These are phyloP conservation scores for Ophiosphaerella herpotricha DNA, from an alignment of 2,329 filamentous ascomycete genomes.

Conservation along the genomic window DNA sequence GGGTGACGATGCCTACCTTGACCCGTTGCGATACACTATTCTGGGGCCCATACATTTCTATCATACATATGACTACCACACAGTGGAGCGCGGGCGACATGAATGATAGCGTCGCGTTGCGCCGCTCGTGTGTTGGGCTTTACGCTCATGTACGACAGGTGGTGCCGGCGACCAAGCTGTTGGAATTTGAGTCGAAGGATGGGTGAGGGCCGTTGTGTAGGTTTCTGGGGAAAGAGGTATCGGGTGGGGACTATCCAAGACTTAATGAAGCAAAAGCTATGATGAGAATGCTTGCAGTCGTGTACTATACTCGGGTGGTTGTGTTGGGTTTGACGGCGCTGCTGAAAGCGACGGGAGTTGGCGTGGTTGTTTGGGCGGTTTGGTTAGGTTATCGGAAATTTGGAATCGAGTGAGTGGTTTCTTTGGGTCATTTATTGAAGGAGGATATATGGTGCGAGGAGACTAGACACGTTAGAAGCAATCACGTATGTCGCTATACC, in stretches of 20 bases:
- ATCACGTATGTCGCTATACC: too few relatives aligned
- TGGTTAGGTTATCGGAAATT: too few relatives aligned
- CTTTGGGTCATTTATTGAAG: too few relatives aligned
- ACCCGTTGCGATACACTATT: not conserved
- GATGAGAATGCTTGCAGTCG: not conserved
- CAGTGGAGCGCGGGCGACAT: not conserved
- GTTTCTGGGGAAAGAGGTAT: constrained; percentile 12
- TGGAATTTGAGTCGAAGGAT: constrained; percentile 6
- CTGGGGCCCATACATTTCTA: not conserved
- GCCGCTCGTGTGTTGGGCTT: not conserved
- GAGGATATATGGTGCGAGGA: too few relatives aligned
- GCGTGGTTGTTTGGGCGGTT: too few relatives aligned
- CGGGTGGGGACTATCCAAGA: constrained; percentile 7
- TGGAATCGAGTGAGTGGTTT: too few relatives aligned
- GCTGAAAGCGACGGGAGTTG: too few relatives aligned
- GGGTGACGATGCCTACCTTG: not conserved
- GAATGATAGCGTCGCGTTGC: not conserved
- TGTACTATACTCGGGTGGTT: not conserved
- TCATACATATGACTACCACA: not conserved
- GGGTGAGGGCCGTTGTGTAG: constrained; percentile 15
- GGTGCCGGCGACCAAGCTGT: constrained; percentile 6
- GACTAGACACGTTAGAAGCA: too few relatives aligned
- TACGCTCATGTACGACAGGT: constrained; percentile 11
- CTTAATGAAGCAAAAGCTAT: constrained; percentile 8
- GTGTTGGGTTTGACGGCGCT: too few relatives aligned